phyloP scores from a whole-genome alignment of 306 rosid species.

The Malus asiatica region DNA sequence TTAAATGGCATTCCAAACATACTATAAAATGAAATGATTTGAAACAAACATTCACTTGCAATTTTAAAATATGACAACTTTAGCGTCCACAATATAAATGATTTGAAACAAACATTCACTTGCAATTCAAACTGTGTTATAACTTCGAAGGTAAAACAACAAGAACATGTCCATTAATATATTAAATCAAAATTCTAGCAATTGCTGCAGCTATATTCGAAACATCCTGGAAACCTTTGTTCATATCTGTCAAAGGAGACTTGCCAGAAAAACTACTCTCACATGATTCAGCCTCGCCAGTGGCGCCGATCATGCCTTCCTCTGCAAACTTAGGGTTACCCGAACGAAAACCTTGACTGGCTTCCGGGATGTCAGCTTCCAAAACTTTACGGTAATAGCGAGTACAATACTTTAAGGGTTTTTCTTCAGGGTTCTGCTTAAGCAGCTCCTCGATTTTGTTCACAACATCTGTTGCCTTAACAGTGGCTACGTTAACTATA shows the following conservation, averaged over 20 bases:
- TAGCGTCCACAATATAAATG: too few relatives aligned
- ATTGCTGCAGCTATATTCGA: constrained; percentile 34
- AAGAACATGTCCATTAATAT: not conserved
- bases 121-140: too few relatives aligned
- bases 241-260: constrained; percentile 27
- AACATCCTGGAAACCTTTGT: constrained; percentile 19
- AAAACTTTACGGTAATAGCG: constrained; percentile 10
- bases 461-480: constrained; percentile 8
- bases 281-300: constrained; percentile 23
- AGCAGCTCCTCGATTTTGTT: constrained; percentile 10
- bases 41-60: too few relatives aligned
- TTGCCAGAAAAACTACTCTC: constrained; percentile 24
- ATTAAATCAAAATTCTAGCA: constrained; percentile 24
- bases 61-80: too few relatives aligned
- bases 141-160: not conserved
- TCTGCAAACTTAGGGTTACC: constrained; percentile 42
- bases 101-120: too few relatives aligned
- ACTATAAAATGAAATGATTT: too few relatives aligned
- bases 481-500: constrained; percentile 18
- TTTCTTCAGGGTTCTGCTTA: not conserved
- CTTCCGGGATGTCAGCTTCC: constrained; percentile 28
- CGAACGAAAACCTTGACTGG: constrained; percentile 23
- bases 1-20: too few relatives aligned
- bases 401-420: constrained; percentile 18
- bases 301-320: constrained; percentile 30